Conservation (phyloP, 192 early-diverging fungal genomes). For the Coemansia erecta region DNA sequence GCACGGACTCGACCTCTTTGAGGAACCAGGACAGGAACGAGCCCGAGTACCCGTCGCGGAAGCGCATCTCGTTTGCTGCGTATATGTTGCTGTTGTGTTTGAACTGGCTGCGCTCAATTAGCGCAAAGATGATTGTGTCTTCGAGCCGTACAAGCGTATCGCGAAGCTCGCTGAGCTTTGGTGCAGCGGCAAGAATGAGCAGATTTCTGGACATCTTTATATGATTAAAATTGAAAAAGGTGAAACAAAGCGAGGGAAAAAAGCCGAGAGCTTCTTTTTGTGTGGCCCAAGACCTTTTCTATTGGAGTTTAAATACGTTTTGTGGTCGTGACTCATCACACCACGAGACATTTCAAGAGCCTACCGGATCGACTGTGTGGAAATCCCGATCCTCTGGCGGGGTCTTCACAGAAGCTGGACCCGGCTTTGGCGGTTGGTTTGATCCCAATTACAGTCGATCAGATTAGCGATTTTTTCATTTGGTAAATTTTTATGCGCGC, state of each 20-base stretch:
- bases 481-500: too few species aligned
- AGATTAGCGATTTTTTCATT: too few species aligned
- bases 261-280: too few species aligned
- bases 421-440: too few species aligned
- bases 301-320: too few species aligned
- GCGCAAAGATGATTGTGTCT: conserved; percentile 83
- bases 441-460: too few species aligned
- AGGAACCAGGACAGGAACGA: conserved; percentile 91
- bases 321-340: background rate
- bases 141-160: conserved; percentile 88
- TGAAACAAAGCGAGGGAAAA: background rate
- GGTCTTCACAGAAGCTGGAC: too few species aligned
- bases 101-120: conserved; percentile 95
- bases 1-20: conserved; percentile 87
- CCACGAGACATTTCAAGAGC: background rate
- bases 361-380: background rate
- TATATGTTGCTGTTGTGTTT: conserved; percentile 82
- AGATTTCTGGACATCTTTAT: conserved; percentile 44
- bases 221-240: background rate
- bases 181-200: conserved; percentile 40
- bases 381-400: too few species aligned
- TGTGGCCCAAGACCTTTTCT: too few species aligned
- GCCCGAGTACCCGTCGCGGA: conserved; percentile 65
- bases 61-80: conserved; percentile 60
- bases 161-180: conserved; percentile 57